Base-by-base conservation (phyloP, 225 moss, liverwort and hornwort species). In the Rhytidiadelphus loreus region DNA sequence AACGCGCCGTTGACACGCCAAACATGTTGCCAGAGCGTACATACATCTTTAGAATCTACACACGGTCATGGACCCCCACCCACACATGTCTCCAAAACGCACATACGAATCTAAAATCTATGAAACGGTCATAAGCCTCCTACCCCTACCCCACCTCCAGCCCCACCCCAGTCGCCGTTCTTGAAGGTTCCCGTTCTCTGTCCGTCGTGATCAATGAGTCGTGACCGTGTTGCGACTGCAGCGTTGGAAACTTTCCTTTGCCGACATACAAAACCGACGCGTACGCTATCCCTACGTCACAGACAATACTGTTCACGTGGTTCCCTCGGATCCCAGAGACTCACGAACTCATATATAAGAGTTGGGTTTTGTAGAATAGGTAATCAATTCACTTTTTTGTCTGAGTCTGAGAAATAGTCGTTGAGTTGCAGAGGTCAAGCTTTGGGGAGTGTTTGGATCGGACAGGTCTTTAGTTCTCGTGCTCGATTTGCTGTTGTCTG, bases 61-160 rank as follows among this genome's bases (percentile, higher is more conserved):
- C 8, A 9, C 26, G n/a, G 37, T 6, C 24, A 28, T 52, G 12
- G 13, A 6, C 1, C 37, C 26, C 25, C 3, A 3, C 0, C 5
- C 5, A 4, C 13, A 13, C 9, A 9, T 60, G 6, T 61, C 2
- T 23, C 7, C 13, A 2, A 1, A 0, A 1, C 4, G 32, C 12
- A 65, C 66, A 16, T 13, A 53, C 6, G 12, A 9, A 1, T 6
- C 25, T 65, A 8, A 13, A 80, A 35, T 87, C 80, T 80, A 80
- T 21, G 46, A 44, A 80, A 46, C 59, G 69, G 87, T 68, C 43
- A 21, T 43, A 63, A 4, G 65, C 3, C 20, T 56, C 33, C 32
- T 2, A 12, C 21, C 21, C 30, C n/a, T 60, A 28, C 35, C 30
- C 13, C 52, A 7, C 9, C 7, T 9, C 41, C 1, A 0, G 15